These are phyloP conservation scores for Psilocybe cubensis DNA, from an alignment of 768 basidiomycete species.

Conservation along the genomic window DNA sequence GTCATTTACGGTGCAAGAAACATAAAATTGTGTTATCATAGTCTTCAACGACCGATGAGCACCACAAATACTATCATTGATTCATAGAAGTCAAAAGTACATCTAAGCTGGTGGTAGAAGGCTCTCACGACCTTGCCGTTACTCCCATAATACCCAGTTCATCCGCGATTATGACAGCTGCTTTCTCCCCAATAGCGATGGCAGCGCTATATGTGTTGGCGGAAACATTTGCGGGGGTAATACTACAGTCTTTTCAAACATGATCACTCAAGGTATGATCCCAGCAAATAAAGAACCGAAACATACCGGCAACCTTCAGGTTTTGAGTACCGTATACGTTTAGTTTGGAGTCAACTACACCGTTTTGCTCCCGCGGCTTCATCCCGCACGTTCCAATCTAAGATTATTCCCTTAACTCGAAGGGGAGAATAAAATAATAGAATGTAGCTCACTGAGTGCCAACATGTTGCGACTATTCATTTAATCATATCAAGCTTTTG, in stretches of 20 bases:
- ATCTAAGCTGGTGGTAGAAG: too few species aligned
- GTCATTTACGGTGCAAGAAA: too few species aligned
- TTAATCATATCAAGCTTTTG: not conserved
- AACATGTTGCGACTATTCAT: slow-evolving; percentile 38
- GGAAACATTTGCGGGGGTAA: slow-evolving; percentile 33
- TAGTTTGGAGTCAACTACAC: slow-evolving; percentile 29
- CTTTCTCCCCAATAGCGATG: slow-evolving; percentile 59
- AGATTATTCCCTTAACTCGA: not conserved
- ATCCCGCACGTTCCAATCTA: slow-evolving; percentile 29
- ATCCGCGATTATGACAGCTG: slow-evolving; percentile 54
- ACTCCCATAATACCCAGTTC: slow-evolving; percentile 29
- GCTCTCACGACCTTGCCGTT: too few species aligned
- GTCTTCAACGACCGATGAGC: too few species aligned
- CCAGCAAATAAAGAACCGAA: not conserved
- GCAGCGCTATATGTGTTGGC: slow-evolving; percentile 41
- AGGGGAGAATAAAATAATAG: not conserved
- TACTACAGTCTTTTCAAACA: slow-evolving; percentile 25
- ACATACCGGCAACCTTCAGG: slow-evolving; percentile 32
- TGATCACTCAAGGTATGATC: not conserved
- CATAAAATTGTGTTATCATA: too few species aligned
- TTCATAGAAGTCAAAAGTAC: too few species aligned
- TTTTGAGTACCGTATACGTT: slow-evolving; percentile 32
- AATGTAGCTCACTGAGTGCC: slow-evolving; percentile 43
- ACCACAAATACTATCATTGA: too few species aligned
- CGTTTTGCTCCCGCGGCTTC: slow-evolving; percentile 27